Percentiles rank a stretch among this genome's conserved stretches.
These are phyloP conservation scores for Aspergillus proliferans DNA, from an alignment of 2,329 filamentous ascomycete genomes.

Conservation along the genomic window DNA sequence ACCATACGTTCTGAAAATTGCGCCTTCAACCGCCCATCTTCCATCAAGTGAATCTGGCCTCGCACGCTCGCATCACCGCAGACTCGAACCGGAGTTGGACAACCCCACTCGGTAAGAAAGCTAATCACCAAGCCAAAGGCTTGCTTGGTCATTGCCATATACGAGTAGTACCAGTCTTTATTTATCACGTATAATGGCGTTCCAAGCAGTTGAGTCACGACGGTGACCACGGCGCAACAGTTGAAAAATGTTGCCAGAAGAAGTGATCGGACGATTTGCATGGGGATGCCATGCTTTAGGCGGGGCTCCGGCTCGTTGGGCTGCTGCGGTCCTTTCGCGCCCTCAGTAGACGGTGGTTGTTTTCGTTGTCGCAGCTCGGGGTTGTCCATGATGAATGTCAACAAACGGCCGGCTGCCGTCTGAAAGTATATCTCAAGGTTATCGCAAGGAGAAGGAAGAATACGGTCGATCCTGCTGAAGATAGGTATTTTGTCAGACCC, in stretches of 20 bases:
- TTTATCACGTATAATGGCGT: slow-evolving; percentile 57
- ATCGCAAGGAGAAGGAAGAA: not conserved
- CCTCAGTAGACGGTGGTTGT: slow-evolving; percentile 12
- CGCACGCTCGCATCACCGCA: slow-evolving; percentile 57
- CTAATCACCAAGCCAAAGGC: slow-evolving; percentile 58
- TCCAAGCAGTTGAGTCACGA: slow-evolving; percentile 55
- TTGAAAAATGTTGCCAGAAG: slow-evolving; percentile 41
- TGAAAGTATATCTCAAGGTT: not conserved
- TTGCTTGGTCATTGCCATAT: slow-evolving; percentile 62
- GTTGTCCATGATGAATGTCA: slow-evolving; percentile 21
- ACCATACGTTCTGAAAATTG: slow-evolving; percentile 57
- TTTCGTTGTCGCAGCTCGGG: slow-evolving; percentile 29
- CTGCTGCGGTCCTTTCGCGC: slow-evolving; percentile 11
- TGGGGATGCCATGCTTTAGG: slow-evolving; percentile 40
- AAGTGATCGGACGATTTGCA: slow-evolving; percentile 42
- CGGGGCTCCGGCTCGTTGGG: slow-evolving; percentile 24
- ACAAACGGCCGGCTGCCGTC: not conserved
- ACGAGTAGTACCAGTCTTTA: slow-evolving; percentile 56
- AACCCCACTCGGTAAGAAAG: slow-evolving; percentile 58
- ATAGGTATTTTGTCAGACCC: not conserved
- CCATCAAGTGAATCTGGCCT: slow-evolving; percentile 51
- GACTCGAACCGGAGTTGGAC: slow-evolving; percentile 56
- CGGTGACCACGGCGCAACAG: slow-evolving; percentile 37
- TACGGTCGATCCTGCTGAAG: not conserved
- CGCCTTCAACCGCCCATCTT: slow-evolving; percentile 53